These are phyloP conservation scores for Brettanomyces sp. DNA, from an alignment of 805 yeast species.

Conservation along the genomic window DNA sequence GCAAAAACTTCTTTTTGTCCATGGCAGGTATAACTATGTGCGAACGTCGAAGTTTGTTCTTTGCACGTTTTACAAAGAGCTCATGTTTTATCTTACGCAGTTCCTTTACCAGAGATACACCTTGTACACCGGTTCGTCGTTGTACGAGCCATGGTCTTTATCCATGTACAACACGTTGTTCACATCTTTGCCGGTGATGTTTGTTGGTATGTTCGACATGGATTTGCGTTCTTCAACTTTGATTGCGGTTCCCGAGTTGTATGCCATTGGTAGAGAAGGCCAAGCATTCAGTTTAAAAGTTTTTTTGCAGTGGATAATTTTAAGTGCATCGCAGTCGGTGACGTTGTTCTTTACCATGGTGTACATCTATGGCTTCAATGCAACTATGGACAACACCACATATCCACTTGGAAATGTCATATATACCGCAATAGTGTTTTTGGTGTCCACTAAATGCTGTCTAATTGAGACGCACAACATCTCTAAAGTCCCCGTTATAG, in stretches of 20 bases:
- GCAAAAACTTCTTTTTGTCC: constrained; percentile 76
- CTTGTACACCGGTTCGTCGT: constrained; percentile 83
- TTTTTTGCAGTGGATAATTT: constrained; percentile 68
- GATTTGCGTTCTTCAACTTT: constrained; percentile 84
- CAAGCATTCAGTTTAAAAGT: constrained; percentile 63
- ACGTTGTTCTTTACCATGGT: constrained; percentile 59
- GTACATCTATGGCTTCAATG: constrained; percentile 61
- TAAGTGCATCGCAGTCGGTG: constrained; percentile 67
- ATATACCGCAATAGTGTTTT: constrained; percentile 61
- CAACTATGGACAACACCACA: constrained; percentile 63
- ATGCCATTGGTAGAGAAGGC: constrained; percentile 64
- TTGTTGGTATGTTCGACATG: constrained; percentile 91
- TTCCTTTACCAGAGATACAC: constrained; percentile 79
- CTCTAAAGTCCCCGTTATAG: constrained; percentile 56
- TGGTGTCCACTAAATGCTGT: constrained; percentile 73
- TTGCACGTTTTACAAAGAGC: constrained; percentile 91
- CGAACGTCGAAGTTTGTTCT: constrained; percentile 87
- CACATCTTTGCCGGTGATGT: constrained; percentile 84
- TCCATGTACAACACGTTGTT: constrained; percentile 96
- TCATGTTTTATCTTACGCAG: constrained; percentile 83
- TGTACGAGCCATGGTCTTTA: constrained; percentile 92
- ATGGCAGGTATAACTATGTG: constrained; percentile 92
- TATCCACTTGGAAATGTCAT: constrained; percentile 75
- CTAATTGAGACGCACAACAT: constrained; percentile 73
- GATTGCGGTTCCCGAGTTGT: constrained; percentile 85